These are phyloP conservation scores for Xylaria sp. DNA, from an alignment of 2,329 filamentous ascomycete species.

Conservation along the genomic window DNA sequence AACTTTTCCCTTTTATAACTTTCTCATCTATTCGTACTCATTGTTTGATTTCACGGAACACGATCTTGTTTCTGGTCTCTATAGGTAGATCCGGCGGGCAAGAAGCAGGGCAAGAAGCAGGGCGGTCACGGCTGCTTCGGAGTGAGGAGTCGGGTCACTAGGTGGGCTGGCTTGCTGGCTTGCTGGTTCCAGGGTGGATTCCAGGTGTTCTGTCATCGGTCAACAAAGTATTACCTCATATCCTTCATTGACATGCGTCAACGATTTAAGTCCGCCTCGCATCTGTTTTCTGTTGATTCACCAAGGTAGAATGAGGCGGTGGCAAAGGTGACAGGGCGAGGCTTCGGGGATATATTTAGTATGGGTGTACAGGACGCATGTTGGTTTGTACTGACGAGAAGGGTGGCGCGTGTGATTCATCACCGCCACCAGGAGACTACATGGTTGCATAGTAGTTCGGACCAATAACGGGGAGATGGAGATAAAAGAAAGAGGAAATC, in stretches of 20 bases:
- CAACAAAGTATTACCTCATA: background rate
- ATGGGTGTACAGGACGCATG: background rate
- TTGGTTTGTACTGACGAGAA: background rate
- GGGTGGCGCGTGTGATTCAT: background rate
- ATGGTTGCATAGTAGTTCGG: background rate
- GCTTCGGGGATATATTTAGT: background rate
- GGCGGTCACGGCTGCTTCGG: slow-evolving; percentile 16
- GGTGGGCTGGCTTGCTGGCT: slow-evolving; percentile 28
- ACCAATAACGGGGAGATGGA: background rate
- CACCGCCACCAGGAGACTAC: background rate
- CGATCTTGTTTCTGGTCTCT: slow-evolving; percentile 6
- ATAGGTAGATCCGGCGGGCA: slow-evolving; percentile 22
- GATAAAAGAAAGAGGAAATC: background rate
- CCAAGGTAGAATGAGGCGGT: background rate
- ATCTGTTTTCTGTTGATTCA: background rate
- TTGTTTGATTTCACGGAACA: slow-evolving; percentile 18
- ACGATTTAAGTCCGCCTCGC: background rate
- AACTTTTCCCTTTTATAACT: slow-evolving; percentile 19
- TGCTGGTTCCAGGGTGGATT: slow-evolving; percentile 16
- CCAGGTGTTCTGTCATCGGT: slow-evolving; percentile 2
- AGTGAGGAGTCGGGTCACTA: slow-evolving; percentile 25
- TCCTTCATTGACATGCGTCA: background rate
- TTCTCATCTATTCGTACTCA: slow-evolving; percentile 26
- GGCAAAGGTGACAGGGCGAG: background rate
- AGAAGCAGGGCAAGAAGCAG: slow-evolving; percentile 25